These are phyloP conservation scores for Silybum marianum DNA, from an alignment of 129 eudicot species.

Conservation along the genomic window DNA sequence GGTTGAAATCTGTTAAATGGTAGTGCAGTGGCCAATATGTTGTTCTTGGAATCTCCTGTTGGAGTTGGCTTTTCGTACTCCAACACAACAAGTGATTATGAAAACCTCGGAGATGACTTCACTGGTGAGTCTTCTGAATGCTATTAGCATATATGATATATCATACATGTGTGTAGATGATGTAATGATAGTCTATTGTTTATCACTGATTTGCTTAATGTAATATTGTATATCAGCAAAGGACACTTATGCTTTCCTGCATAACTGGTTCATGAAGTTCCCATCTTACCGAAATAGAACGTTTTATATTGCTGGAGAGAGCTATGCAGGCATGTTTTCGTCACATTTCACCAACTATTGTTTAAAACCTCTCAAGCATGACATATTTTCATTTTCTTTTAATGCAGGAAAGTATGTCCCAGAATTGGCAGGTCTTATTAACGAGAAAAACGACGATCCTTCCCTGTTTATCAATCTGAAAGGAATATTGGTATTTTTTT, in stretches of 20 bases:
- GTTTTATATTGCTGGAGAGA: slow-evolving; percentile 93
- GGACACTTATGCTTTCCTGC: slow-evolving; percentile 83
- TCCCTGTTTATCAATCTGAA: slow-evolving; percentile 62
- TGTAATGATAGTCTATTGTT: too few relatives aligned
- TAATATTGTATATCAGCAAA: slow-evolving; percentile 54
- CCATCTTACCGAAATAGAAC: slow-evolving; percentile 60
- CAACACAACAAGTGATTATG: slow-evolving; percentile 76
- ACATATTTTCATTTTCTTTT: neutral
- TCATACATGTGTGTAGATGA: neutral
- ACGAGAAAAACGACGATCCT: slow-evolving; percentile 66
- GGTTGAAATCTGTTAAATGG: slow-evolving; percentile 23
- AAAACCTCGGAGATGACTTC: slow-evolving; percentile 75
- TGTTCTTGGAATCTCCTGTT: slow-evolving; percentile 96
- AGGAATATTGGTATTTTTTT: slow-evolving; percentile 78
- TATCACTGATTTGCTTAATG: slow-evolving; percentile 6
- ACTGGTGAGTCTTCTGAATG: slow-evolving; percentile 51
- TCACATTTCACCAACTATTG: slow-evolving; percentile 12
- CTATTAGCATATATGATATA: slow-evolving; percentile 14
- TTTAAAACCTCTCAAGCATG: neutral
- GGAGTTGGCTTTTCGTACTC: slow-evolving; percentile 98
- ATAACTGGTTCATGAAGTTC: slow-evolving; percentile 83
- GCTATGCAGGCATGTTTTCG: slow-evolving; percentile 74
- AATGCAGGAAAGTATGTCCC: slow-evolving; percentile 74
- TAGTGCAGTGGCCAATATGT: slow-evolving; percentile 87
- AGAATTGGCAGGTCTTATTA: slow-evolving; percentile 76